Percentiles rank a stretch among this genome's conserved stretches.
Evolutionary conservation across 441 rosid genomes (phyloP).

Genomic region (Dalechampia spathulata): DNA sequence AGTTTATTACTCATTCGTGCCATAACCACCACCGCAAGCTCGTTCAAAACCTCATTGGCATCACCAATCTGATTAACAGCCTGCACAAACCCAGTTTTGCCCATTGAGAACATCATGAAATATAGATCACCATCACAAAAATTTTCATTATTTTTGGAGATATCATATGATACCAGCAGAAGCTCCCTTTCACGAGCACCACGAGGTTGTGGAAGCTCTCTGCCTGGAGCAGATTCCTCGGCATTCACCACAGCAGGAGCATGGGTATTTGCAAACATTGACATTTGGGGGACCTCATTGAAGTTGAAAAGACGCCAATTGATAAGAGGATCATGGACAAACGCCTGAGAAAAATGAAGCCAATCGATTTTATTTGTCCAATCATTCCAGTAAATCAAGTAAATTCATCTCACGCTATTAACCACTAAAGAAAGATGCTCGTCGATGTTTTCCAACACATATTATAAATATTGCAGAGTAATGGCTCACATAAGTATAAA

Average conservation of each 20-base stretch:
- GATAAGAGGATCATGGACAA: conserved; percentile 99
- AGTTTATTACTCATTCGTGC: conserved; percentile 92
- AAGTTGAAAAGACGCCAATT: conserved; percentile 99
- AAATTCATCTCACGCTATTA: no score
- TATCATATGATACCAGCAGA: conserved; percentile 58
- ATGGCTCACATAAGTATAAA: not conserved
- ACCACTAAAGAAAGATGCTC: no score
- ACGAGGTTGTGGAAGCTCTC: conserved; percentile 90
- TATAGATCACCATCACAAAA: not conserved
- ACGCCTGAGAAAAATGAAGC: conserved; percentile 47
- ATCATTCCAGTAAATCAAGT: not conserved
- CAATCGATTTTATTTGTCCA: not conserved
- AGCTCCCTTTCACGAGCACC: conserved; percentile 96
- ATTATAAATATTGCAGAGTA: no score
- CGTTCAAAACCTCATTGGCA: conserved; percentile 95
- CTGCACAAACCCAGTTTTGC: conserved; percentile 29
- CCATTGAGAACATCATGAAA: conserved; percentile 5
- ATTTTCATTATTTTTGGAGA: not conserved
- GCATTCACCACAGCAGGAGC: conserved; percentile 55
- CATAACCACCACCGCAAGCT: conserved; percentile 95
- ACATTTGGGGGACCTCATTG: conserved; percentile 94
- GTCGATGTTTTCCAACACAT: not conserved
- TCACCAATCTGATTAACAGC: conserved; percentile 98
- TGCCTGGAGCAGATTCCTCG: conserved; percentile 53
- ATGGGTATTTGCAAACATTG: conserved; percentile 49